A percentile compares a stretch with the other conserved stretches of the same genome.
Evolutionary conservation across 2,329 filamentous ascomycete species (phyloP).

Genomic region (Cordyceps tenuipes): DNA sequence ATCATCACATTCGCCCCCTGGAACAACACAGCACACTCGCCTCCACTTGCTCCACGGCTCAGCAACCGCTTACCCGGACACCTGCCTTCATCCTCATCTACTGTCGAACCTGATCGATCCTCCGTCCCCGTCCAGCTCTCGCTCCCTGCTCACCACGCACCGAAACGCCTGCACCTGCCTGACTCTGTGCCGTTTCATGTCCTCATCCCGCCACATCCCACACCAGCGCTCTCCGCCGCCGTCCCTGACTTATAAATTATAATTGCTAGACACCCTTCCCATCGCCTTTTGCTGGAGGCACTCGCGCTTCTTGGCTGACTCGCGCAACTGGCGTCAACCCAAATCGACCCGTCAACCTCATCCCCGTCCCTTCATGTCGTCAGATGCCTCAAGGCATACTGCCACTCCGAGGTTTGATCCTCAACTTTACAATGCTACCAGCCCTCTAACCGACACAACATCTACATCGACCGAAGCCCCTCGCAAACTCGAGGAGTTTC

Average conservation of each 20-base stretch:
- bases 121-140: background rate
- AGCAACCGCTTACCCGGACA: background rate
- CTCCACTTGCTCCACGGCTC: background rate
- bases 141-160: too few species aligned
- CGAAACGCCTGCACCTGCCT: too few species aligned
- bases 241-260: too few species aligned
- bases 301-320: background rate
- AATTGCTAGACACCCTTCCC: too few species aligned
- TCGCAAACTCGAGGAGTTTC: background rate
- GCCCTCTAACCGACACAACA: background rate
- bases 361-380: background rate
- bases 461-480: background rate
- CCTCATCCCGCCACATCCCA: too few species aligned
- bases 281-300: background rate
- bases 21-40: background rate
- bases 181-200: too few species aligned
- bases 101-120: background rate
- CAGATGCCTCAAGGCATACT: background rate
- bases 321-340: background rate
- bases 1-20: constrained; percentile 4
- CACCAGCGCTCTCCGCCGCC: too few species aligned
- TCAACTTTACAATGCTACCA: background rate
- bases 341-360: background rate
- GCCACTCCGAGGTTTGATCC: constrained; percentile 2
- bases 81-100: background rate